Evolutionary conservation across 257 asterid genomes (phyloP).

Genomic region (Cruciata laevipes): DNA sequence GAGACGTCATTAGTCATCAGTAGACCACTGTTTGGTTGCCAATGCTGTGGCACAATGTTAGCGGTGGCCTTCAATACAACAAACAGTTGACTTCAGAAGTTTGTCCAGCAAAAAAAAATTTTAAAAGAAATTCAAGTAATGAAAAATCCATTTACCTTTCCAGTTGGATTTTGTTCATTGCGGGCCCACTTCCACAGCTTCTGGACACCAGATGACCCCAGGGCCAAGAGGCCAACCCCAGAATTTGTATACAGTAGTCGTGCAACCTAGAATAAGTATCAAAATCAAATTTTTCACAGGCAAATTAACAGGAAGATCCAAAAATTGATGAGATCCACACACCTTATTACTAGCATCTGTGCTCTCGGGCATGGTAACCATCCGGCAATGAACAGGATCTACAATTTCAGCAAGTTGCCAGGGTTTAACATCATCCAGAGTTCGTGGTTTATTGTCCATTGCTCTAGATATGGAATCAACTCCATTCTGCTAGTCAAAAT

Average conservation of each 20-base stretch:
- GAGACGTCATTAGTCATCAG: slow-evolving; percentile 28
- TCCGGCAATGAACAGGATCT: slow-evolving; percentile 78
- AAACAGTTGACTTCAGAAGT: slow-evolving; percentile 15
- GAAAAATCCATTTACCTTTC: slow-evolving; percentile 45
- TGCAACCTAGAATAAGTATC: slow-evolving; percentile 56
- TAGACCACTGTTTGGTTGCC: slow-evolving; percentile 38
- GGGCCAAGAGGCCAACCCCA: slow-evolving; percentile 83
- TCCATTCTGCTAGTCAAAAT: slow-evolving; percentile 58
- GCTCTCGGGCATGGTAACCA: slow-evolving; percentile 85
- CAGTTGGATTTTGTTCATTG: slow-evolving; percentile 76
- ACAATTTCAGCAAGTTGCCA: slow-evolving; percentile 86
- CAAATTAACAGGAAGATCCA: slow-evolving; percentile 8
- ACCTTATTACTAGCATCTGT: slow-evolving; percentile 74
- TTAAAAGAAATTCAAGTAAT: background rate
- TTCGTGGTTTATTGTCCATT: slow-evolving; percentile 85
- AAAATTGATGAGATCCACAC: slow-evolving; percentile 13
- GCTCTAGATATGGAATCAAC: slow-evolving; percentile 68
- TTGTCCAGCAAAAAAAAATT: background rate
- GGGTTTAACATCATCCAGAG: slow-evolving; percentile 62
- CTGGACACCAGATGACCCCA: slow-evolving; percentile 85
- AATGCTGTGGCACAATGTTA: slow-evolving; percentile 28
- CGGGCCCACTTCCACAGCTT: slow-evolving; percentile 95
- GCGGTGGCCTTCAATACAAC: slow-evolving; percentile 27
- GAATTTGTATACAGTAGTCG: slow-evolving; percentile 90
- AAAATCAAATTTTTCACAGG: background rate